phyloP scores from a whole-genome alignment of 1,284 basidiomycete species.

The Pisolithus thermaeus region DNA sequence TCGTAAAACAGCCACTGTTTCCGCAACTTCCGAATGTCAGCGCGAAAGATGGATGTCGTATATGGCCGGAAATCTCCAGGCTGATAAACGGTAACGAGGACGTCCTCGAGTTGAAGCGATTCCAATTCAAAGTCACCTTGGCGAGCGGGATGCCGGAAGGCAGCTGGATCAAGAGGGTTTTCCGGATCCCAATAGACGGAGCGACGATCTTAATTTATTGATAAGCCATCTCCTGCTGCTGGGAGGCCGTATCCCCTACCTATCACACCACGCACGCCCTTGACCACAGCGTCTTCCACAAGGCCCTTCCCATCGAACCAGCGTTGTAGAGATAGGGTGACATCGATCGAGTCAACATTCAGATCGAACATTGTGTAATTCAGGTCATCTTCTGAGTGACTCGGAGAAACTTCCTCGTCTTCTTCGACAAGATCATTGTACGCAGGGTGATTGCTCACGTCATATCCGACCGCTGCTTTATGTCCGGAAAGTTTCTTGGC shows the following conservation, averaged over 20 bases:
- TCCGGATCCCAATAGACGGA: slow-evolving; percentile 84
- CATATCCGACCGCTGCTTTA: slow-evolving; percentile 60
- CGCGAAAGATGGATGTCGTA: slow-evolving; percentile 93
- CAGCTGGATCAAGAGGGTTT: slow-evolving; percentile 69
- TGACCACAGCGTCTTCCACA: slow-evolving; percentile 85
- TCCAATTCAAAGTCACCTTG: slow-evolving; percentile 93
- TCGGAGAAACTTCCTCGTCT: slow-evolving; percentile 21
- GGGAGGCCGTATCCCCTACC: slow-evolving; percentile 47
- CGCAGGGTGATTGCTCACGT: slow-evolving; percentile 69
- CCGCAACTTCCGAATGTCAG: slow-evolving; percentile 80
- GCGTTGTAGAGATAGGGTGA: slow-evolving; percentile 86
- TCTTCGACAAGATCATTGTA: slow-evolving; percentile 60
- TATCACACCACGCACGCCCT: slow-evolving; percentile 90
- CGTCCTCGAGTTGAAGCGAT: slow-evolving; percentile 84
- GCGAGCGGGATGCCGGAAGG: slow-evolving; percentile 69
- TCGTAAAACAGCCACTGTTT: slow-evolving; percentile 98
- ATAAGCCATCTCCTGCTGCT: background rate
- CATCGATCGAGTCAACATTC: slow-evolving; percentile 91
- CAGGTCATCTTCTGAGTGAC: slow-evolving; percentile 42
- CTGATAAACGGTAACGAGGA: slow-evolving; percentile 93
- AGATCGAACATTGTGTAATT: slow-evolving; percentile 90
- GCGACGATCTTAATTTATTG: slow-evolving; percentile 68
- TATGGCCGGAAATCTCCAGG: slow-evolving; percentile 90
- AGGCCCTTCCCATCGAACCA: slow-evolving; percentile 98
- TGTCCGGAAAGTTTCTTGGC: slow-evolving; percentile 33